phyloP scores from a whole-genome alignment of 768 basidiomycete genomes.

The Tephrocybe sp. region DNA sequence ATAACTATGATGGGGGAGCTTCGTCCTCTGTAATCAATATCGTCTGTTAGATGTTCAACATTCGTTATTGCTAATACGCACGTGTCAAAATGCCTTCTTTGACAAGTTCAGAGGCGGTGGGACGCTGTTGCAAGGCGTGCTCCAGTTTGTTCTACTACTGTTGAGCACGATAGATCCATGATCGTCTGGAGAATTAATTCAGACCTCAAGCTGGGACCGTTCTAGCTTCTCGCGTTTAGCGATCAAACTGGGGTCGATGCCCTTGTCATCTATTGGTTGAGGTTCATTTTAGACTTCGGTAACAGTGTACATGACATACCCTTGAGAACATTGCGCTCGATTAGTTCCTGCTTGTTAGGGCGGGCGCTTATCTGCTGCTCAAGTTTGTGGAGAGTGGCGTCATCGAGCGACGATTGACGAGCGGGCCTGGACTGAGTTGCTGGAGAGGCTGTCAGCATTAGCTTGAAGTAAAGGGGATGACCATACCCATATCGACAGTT shows the following conservation, averaged over 20 bases:
- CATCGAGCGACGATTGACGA: constrained; percentile 20
- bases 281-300: no score
- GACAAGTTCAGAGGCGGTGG: constrained; percentile 59
- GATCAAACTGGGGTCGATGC: constrained; percentile 55
- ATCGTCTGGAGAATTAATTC: constrained; percentile 13
- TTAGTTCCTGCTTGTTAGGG: constrained; percentile 58
- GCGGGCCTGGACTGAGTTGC: background rate
- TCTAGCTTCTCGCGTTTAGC: constrained; percentile 59
- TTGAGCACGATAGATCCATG: background rate
- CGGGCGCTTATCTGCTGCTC: constrained; percentile 53
- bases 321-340: constrained; percentile 71
- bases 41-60: background rate
- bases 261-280: constrained; percentile 49
- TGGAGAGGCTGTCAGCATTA: background rate
- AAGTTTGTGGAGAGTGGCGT: constrained; percentile 34
- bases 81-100: constrained; percentile 58
- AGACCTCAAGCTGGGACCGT: constrained; percentile 61
- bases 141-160: constrained; percentile 56
- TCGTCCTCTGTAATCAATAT: constrained; percentile 20
- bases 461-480: background rate
- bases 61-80: constrained; percentile 3
- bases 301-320: constrained; percentile 27
- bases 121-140: constrained; percentile 54
- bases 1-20: constrained; percentile 15
- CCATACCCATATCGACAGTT: constrained; percentile 9